Conservation (phyloP, 768 basidiomycete genomes). For the Mycena galericulata region DNA sequence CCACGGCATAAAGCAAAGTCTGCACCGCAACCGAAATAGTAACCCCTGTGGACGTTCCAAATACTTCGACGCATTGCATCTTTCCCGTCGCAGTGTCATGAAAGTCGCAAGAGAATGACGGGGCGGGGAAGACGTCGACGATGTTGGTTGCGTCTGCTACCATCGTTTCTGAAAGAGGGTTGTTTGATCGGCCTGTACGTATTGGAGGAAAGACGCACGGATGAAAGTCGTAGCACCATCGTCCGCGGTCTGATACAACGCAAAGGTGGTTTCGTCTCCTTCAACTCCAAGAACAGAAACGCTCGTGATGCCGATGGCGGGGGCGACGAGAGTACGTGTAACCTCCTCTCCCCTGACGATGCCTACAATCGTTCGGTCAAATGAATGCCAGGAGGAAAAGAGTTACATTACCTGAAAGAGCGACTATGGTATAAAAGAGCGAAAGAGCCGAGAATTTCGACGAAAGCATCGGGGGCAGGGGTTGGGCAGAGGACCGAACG, state of each 20-base stretch:
- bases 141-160: constrained; percentile 23
- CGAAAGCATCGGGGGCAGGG: constrained; percentile 9
- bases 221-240: constrained; percentile 23
- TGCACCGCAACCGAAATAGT: constrained; percentile 18
- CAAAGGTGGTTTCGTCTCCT: constrained; percentile 25
- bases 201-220: constrained; percentile 17
- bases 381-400: constrained; percentile 8
- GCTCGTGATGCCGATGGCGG: constrained; percentile 21
- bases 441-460: constrained; percentile 13
- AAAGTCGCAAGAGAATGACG: constrained; percentile 20
- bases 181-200: constrained; percentile 8
- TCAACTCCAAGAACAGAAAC: constrained; percentile 25
- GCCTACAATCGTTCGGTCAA: constrained; percentile 17
- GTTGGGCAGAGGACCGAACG: background rate
- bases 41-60: constrained; percentile 15
- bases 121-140: constrained; percentile 18
- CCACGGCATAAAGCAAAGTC: constrained; percentile 22
- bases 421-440: constrained; percentile 20
- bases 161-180: constrained; percentile 23
- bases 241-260: constrained; percentile 22
- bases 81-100: constrained; percentile 25
- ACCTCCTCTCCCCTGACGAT: constrained; percentile 14
- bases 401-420: constrained; percentile 20
- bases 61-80: constrained; percentile 24
- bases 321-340: constrained; percentile 22